phyloP scores from a whole-genome alignment of 2,329 filamentous ascomycete species.

The Sporothrix humicola region DNA sequence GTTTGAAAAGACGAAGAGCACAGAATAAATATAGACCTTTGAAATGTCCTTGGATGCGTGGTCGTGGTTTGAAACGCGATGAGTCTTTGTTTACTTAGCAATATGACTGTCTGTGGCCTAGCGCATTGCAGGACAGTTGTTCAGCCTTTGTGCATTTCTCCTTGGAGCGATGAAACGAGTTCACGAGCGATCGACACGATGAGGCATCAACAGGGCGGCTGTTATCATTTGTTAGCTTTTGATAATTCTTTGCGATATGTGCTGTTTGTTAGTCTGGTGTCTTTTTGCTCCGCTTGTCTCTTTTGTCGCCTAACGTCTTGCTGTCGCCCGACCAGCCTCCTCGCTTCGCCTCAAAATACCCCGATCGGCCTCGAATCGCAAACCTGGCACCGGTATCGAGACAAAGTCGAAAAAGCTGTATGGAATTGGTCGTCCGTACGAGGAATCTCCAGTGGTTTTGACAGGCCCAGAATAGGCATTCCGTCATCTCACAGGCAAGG shows the following conservation, averaged over 20 bases:
- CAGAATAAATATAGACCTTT: not conserved
- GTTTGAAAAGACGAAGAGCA: not conserved
- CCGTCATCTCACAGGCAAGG: slow-evolving; percentile 24
- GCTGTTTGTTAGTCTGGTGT: not conserved
- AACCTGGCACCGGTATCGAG: not conserved
- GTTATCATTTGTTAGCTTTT: not conserved
- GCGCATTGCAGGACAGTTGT: not conserved
- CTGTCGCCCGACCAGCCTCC: not conserved
- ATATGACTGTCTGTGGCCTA: not conserved
- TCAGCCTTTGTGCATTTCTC: not conserved
- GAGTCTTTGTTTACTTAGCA: too few species aligned
- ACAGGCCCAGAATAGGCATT: slow-evolving; percentile 4
- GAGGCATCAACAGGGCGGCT: slow-evolving; percentile 11
- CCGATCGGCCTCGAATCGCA: not conserved
- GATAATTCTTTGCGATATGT: not conserved
- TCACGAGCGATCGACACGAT: slow-evolving; percentile 13
- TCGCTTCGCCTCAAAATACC: slow-evolving; percentile 7
- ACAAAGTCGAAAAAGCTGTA: not conserved
- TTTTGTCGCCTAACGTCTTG: too few species aligned
- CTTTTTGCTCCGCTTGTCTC: not conserved
- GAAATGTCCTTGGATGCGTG: too few species aligned
- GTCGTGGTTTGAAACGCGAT: too few species aligned
- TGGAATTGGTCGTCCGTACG: not conserved
- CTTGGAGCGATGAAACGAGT: slow-evolving; percentile 6
- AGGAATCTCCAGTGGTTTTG: not conserved